Evolutionary conservation across 441 rosid species (phyloP).

Genomic region (Eruca vesicaria): DNA sequence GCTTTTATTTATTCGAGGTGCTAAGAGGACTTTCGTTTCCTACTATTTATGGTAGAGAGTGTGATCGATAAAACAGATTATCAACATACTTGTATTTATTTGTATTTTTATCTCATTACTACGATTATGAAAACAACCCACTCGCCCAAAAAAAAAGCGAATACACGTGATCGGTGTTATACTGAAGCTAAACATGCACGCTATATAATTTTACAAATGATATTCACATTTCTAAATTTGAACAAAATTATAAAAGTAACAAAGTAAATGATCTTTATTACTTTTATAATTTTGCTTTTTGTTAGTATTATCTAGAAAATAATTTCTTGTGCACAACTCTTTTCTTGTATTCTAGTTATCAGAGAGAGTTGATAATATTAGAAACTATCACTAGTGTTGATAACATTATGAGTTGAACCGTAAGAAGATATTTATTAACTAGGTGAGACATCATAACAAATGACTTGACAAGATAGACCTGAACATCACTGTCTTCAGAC

Average conservation of each 20-base stretch:
- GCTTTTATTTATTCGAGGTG: neutral
- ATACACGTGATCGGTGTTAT: too few species aligned
- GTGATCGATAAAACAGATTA: conserved; percentile 6
- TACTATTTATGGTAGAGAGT: neutral
- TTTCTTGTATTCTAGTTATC: too few species aligned
- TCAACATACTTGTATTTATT: neutral
- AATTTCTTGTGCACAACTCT: too few species aligned
- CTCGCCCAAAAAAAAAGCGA: neutral
- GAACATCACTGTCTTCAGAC: conserved; percentile 12
- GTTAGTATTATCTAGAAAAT: too few species aligned
- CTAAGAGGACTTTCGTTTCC: too few species aligned
- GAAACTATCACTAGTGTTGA: neutral
- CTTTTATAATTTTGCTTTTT: too few species aligned
- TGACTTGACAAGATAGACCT: conserved; percentile 26
- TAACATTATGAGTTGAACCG: neutral
- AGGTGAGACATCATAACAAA: conserved; percentile 10
- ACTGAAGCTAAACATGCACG: too few species aligned
- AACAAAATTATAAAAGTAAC: too few species aligned
- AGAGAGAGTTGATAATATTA: too few species aligned
- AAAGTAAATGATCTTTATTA: too few species aligned
- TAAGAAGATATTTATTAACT: neutral
- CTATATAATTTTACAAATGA: too few species aligned
- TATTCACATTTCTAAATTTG: too few species aligned
- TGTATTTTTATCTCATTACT: neutral
- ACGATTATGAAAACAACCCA: neutral